These are phyloP conservation scores for Claviceps sp. DNA, from an alignment of 2,329 filamentous ascomycete species.

Conservation along the genomic window DNA sequence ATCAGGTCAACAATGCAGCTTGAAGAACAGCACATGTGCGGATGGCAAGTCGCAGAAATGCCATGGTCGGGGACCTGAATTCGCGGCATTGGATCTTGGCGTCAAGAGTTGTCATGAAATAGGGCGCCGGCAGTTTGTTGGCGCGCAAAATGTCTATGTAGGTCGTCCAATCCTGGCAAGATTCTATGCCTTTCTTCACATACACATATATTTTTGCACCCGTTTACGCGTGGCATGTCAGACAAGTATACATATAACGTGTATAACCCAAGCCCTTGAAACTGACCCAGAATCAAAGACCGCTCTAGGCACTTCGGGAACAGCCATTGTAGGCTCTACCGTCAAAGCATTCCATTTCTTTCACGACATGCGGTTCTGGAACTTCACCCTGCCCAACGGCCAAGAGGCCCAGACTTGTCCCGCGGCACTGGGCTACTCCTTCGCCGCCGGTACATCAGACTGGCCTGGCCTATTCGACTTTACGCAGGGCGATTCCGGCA, in stretches of 20 bases:
- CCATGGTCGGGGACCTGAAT: conserved; percentile 61
- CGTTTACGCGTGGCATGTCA: too few relatives aligned
- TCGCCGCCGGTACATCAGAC: conserved; percentile 85
- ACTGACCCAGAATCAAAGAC: background rate
- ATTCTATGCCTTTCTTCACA: too few relatives aligned
- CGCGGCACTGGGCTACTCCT: conserved; percentile 80
- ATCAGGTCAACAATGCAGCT: conserved; percentile 54
- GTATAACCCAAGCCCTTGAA: background rate
- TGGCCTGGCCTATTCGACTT: conserved; percentile 89
- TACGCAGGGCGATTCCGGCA: conserved; percentile 66
- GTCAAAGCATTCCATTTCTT: conserved; percentile 81
- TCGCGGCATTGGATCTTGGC: conserved; percentile 54
- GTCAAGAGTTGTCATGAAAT: conserved; percentile 65
- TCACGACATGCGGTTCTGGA: conserved; percentile 64
- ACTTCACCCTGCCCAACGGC: conserved; percentile 62
- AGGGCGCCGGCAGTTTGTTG: conserved; percentile 55
- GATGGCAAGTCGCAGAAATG: conserved; percentile 57
- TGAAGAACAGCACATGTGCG: conserved; percentile 72
- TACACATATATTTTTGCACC: too few relatives aligned
- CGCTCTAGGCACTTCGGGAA: conserved; percentile 30
- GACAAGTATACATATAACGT: too few relatives aligned
- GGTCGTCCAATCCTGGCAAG: conserved; percentile 8
- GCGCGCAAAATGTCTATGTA: conserved; percentile 34
- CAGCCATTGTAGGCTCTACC: conserved; percentile 44
- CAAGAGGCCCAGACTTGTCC: conserved; percentile 62